phyloP scores from a whole-genome alignment of 2,329 filamentous ascomycete species.

The Botryotinia globosa region DNA sequence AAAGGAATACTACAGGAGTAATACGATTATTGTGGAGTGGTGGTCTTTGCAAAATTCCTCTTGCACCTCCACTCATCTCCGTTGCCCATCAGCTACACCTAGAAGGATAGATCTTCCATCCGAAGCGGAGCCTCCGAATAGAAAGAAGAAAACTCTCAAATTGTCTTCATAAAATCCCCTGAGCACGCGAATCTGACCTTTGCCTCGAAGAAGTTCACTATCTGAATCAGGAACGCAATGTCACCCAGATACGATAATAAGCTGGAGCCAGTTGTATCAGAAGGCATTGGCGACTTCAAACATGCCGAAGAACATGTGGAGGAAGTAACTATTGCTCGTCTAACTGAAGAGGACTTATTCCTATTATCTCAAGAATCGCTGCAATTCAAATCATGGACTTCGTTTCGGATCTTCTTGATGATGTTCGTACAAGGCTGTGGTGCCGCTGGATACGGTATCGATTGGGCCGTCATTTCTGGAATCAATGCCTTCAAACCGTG shows the following conservation, averaged over 20 bases:
- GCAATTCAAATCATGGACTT: slow-evolving; percentile 43
- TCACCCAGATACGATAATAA: not conserved
- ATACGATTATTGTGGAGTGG: not conserved
- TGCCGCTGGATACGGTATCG: slow-evolving; percentile 43
- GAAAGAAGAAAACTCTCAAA: too few relatives aligned
- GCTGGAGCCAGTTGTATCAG: not conserved
- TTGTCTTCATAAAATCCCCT: not conserved
- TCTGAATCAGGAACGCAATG: not conserved
- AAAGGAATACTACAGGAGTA: too few relatives aligned
- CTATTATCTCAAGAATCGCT: slow-evolving; percentile 44
- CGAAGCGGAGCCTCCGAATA: too few relatives aligned
- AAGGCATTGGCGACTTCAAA: slow-evolving; percentile 34
- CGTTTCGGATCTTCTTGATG: slow-evolving; percentile 43
- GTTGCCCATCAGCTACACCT: not conserved
- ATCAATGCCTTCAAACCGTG: slow-evolving; percentile 46
- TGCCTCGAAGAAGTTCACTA: not conserved
- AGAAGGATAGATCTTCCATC: not conserved
- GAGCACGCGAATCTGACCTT: not conserved
- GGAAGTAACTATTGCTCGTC: slow-evolving; percentile 45
- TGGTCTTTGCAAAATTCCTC: not conserved
- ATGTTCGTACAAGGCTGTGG: slow-evolving; percentile 49
- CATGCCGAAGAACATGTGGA: slow-evolving; percentile 42
- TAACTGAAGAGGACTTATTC: slow-evolving; percentile 48
- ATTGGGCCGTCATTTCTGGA: slow-evolving; percentile 49
- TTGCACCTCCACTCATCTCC: too few relatives aligned